Evolutionary conservation across 73 alveolate species (phyloP).

Genomic region (Effrenium voratum): DNA sequence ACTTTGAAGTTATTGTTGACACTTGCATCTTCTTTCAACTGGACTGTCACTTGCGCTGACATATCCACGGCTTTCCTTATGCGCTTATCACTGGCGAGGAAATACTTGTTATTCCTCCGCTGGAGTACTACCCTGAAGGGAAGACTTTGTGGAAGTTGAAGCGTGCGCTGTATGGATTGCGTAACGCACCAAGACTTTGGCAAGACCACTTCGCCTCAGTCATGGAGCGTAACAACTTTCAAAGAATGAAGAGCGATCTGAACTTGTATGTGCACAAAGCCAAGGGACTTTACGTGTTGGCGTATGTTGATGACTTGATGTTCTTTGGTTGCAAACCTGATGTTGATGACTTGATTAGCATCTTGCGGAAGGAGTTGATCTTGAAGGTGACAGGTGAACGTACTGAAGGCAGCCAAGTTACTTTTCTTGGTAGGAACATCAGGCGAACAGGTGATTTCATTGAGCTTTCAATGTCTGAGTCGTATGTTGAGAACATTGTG

Average conservation of each 20-base stretch:
- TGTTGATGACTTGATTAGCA: not conserved
- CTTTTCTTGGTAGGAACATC: not conserved
- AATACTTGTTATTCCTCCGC: conserved; percentile 3
- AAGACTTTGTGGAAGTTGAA: conserved; percentile 1
- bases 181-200: conserved; percentile 30
- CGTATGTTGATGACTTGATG: conserved; percentile 33
- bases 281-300: conserved; percentile 5
- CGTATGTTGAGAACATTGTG: conserved; percentile 1
- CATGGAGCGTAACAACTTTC: not conserved
- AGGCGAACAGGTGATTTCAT: not conserved
- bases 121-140: not conserved
- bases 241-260: conserved; percentile 15
- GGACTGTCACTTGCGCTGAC: not conserved
- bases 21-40: not conserved
- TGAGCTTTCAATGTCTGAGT: not conserved
- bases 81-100: conserved; percentile 1
- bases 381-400: not conserved
- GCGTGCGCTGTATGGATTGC: not conserved
- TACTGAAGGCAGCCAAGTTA: not conserved
- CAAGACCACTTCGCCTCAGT: conserved; percentile 32
- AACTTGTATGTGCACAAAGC: conserved; percentile 1
- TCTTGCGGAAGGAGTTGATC: not conserved
- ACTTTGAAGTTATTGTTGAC: conserved; percentile 33
- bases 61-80: not conserved
- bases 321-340: not conserved